Conservation (phyloP, 176 grass and related monocot genomes). For the Echinochloa phyllopogon region DNA sequence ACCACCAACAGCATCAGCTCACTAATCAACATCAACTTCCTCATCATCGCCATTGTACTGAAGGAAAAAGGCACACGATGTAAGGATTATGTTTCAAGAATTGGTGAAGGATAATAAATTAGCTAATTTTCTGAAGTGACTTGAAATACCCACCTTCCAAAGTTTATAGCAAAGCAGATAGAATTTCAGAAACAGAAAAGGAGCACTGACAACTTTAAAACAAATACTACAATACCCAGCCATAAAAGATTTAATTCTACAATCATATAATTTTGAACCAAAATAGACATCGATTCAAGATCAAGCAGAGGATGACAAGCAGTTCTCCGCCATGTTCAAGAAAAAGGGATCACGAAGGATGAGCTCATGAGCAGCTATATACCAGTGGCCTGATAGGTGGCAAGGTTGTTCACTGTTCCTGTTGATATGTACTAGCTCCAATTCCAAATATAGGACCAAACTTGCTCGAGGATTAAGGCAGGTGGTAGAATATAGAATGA, state of each 20-base stretch:
- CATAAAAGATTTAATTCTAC: constrained; percentile 7
- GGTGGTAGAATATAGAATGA: neutral
- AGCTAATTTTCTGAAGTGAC: neutral
- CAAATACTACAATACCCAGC: neutral
- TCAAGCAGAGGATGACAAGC: constrained; percentile 25
- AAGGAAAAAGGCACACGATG: constrained; percentile 4
- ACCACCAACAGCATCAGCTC: constrained; percentile 24
- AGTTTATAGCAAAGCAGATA: neutral
- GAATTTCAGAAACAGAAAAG: neutral
- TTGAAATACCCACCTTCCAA: constrained; percentile 6
- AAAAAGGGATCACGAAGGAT: neutral
- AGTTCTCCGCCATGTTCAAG: neutral
- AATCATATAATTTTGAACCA: neutral
- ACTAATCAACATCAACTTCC: constrained; percentile 53
- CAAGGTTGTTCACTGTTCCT: constrained; percentile 13
- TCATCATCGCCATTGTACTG: constrained; percentile 68
- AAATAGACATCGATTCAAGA: constrained; percentile 23
- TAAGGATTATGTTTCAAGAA: constrained; percentile 2
- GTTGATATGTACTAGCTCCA: neutral
- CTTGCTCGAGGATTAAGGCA: neutral
- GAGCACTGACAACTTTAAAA: neutral
- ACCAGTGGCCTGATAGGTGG: constrained; percentile 22
- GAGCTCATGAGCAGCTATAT: neutral
- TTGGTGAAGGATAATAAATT: neutral
- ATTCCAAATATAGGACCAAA: neutral